Base-by-base conservation (phyloP, 2,329 filamentous ascomycete species). In the Pseudogymnoascus destructans region DNA sequence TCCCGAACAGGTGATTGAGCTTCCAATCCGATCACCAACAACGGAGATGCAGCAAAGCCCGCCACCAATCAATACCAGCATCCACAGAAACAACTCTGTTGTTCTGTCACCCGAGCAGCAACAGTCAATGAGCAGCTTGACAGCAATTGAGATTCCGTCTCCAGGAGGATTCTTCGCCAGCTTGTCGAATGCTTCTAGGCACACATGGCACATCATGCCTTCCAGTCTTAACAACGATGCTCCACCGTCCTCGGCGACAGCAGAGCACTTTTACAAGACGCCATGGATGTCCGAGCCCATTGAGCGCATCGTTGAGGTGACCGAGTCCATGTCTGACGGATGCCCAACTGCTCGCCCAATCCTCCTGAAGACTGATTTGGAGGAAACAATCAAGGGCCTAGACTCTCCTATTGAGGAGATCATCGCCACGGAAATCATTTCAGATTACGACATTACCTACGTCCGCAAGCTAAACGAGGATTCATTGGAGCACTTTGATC, bases 141-240 rank as follows among this genome's bases (percentile, higher is more conserved):
- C 87, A 17, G 84, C 81, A 60, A 79, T 96, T 17, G 91, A 91
- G 23, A 90, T 97, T 32, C 92, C 91, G 5, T 96, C 92, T 0
- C 92, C 92, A 0, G 86, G 89, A 23, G 89, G 87, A 0, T 96
- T 96, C 76, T 96, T 96, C 72, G 88, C 88, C 1, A 89, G 86
- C 0, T 79, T 96, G 25, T 88, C 86, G 35, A 81, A 85, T 3
- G 80, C 82, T 57, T 83, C 85, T 35, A 82, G 90, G 57, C 83
- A 85, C 66, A 93, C 91, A 10, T 97, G 92, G 92, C 83, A 89
- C 66, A 74, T 85, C 60, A 76, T 78, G 9, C 73, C 73, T 25
- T 73, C 71, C 64, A 76, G 77, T 17, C 77, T 79, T 10, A 77
- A 80, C 6, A 78, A 77, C 15, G 68, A 76, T 62, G 72, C 74